Conservation (phyloP, 2,329 filamentous ascomycete species). For the Grosmannia huntii region DNA sequence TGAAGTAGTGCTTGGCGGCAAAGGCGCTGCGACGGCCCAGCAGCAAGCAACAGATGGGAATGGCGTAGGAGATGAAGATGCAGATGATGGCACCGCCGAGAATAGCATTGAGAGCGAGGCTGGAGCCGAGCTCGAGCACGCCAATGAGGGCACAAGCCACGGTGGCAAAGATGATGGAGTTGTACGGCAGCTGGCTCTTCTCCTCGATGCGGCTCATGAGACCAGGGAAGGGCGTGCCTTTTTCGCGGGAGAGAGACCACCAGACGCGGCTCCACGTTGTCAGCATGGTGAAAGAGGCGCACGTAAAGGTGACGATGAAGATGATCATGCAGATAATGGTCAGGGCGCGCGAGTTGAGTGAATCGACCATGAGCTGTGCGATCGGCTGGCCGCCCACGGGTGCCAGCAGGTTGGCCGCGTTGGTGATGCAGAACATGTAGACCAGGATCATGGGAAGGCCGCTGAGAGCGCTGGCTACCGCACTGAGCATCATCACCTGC, state of each 20-base stretch:
- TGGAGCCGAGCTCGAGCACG: neutral
- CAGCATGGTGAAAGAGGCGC: neutral
- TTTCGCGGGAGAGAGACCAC: conserved; percentile 2
- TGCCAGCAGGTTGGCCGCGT: neutral
- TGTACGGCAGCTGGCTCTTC: neutral
- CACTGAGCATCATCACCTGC: conserved; percentile 1
- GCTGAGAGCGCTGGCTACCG: neutral
- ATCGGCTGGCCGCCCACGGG: conserved; percentile 2
- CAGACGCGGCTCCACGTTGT: conserved; percentile 3
- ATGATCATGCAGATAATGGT: conserved; percentile 1
- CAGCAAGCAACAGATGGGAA: neutral
- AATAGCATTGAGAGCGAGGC: conserved; percentile 3
- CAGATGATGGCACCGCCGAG: conserved; percentile 2
- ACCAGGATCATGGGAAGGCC: conserved; percentile 2
- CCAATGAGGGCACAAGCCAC: neutral
- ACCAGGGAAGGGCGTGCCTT: neutral
- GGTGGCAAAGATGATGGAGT: neutral
- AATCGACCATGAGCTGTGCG: conserved; percentile 1
- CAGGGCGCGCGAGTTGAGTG: neutral
- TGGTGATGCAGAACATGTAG: conserved; percentile 5
- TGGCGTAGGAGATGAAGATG: conserved; percentile 3
- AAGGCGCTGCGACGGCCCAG: neutral
- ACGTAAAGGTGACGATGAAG: neutral
- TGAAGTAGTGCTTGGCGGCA: neutral
- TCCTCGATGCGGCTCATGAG: neutral